Percentiles rank a stretch among this genome's conserved stretches.
These are phyloP conservation scores for Magnolia changhungtana DNA, from an alignment of 164 flowering plant species.

Conservation along the genomic window DNA sequence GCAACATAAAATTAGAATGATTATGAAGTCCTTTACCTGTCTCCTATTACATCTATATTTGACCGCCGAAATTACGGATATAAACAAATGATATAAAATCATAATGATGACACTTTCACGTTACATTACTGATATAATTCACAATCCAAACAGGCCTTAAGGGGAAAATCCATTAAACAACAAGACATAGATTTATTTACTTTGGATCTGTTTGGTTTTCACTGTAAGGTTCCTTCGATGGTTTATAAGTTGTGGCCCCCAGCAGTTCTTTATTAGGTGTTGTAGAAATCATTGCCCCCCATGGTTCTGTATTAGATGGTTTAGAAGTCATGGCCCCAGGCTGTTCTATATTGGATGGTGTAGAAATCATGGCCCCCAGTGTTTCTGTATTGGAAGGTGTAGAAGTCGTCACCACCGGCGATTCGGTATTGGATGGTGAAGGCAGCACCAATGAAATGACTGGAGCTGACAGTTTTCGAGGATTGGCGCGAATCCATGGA, in stretches of 20 bases:
- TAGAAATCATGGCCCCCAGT: background rate
- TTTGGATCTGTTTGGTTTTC: background rate
- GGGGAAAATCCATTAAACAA: background rate
- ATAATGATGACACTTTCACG: background rate
- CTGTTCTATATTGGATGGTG: background rate
- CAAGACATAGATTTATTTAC: background rate
- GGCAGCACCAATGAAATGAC: background rate
- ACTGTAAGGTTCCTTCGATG: background rate
- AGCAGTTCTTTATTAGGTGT: background rate
- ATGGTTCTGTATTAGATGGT: conserved; percentile 20
- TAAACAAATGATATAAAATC: background rate
- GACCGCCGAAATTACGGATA: background rate
- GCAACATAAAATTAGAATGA: too few relatives aligned
- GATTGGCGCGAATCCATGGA: background rate
- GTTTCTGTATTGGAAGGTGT: background rate
- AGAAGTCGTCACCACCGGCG: background rate
- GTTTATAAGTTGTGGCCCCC: background rate
- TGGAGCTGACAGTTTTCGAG: background rate
- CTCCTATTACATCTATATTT: background rate
- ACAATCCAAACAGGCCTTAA: background rate
- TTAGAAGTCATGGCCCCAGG: background rate
- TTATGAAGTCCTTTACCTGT: too few relatives aligned
- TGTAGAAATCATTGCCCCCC: too few relatives aligned
- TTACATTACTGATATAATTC: background rate
- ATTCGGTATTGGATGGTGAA: too few relatives aligned